Percentiles rank a stretch among this genome's conserved stretches.
These are phyloP conservation scores for Verticillium dahliae DNA, from an alignment of 2,329 filamentous ascomycete genomes.

Conservation along the genomic window DNA sequence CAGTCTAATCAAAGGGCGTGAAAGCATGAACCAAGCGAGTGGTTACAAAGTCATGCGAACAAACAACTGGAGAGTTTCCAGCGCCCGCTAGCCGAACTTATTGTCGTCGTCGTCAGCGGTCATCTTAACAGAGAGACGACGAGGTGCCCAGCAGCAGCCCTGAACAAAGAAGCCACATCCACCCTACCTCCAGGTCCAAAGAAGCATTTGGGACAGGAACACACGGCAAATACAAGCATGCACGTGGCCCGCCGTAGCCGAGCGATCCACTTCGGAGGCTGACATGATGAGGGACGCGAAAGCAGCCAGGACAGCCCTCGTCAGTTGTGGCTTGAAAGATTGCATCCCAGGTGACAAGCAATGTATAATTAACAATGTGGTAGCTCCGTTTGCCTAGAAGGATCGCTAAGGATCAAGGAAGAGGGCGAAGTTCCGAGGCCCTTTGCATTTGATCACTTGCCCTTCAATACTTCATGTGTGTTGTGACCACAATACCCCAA, in stretches of 20 bases:
- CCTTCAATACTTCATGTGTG: too few relatives aligned
- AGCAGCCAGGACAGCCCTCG: neutral
- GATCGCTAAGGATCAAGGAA: too few relatives aligned
- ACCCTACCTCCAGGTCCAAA: neutral
- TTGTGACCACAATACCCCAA: too few relatives aligned
- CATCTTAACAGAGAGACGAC: neutral
- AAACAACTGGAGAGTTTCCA: neutral
- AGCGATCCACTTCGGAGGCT: neutral
- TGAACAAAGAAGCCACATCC: neutral
- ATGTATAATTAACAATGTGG: too few relatives aligned
- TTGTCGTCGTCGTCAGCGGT: neutral
- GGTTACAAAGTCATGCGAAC: neutral
- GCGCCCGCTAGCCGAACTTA: neutral
- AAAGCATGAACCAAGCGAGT: neutral
- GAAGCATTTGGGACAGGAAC: neutral
- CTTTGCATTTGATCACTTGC: too few relatives aligned
- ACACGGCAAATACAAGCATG: neutral
- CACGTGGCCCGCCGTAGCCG: neutral
- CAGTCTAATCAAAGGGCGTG: neutral
- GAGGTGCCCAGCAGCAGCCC: neutral
- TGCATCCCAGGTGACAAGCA: too few relatives aligned
- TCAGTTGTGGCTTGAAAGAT: too few relatives aligned
- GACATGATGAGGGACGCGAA: neutral
- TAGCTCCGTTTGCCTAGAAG: too few relatives aligned
- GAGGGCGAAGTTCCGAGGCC: too few relatives aligned